A percentile compares a stretch with the other conserved stretches of the same genome.
phyloP scores from a whole-genome alignment of 2,329 filamentous ascomycete species.

The Paracorniculantispora psalliotae region DNA sequence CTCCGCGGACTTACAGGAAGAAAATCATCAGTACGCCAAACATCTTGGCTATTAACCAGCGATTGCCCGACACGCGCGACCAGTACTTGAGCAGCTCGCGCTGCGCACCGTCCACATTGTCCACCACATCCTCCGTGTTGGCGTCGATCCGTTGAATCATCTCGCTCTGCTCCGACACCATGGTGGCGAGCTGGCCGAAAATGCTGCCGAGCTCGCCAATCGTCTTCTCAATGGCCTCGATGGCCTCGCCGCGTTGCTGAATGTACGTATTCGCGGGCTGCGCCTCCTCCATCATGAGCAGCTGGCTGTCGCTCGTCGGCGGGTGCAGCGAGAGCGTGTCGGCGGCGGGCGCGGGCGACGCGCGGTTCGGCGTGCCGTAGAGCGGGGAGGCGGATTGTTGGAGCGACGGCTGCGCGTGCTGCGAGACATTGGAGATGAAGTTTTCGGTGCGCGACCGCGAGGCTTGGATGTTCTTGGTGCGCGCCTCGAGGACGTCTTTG shows the following conservation, averaged over 20 bases:
- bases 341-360: slow-evolving; percentile 56
- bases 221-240: slow-evolving; percentile 93
- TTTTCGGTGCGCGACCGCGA: slow-evolving; percentile 90
- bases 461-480: slow-evolving; percentile 97
- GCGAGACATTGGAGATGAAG: slow-evolving; percentile 86
- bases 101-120: slow-evolving; percentile 96
- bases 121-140: slow-evolving; percentile 95
- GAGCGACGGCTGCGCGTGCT: slow-evolving; percentile 63
- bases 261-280: slow-evolving; percentile 84
- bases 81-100: slow-evolving; percentile 95
- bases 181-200: slow-evolving; percentile 88
- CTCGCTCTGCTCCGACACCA: slow-evolving; percentile 96
- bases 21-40: slow-evolving; percentile 87
- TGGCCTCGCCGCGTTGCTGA: slow-evolving; percentile 87
- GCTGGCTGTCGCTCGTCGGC: slow-evolving; percentile 75
- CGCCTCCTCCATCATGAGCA: slow-evolving; percentile 88
- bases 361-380: slow-evolving; percentile 71
- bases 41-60: slow-evolving; percentile 87
- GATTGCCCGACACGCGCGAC: slow-evolving; percentile 87
- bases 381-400: slow-evolving; percentile 78
- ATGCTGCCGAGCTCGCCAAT: slow-evolving; percentile 87
- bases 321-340: slow-evolving; percentile 83
- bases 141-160: slow-evolving; percentile 97
- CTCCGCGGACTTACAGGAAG: slow-evolving; percentile 60
- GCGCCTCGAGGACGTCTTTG: slow-evolving; percentile 93